Base-by-base conservation (phyloP, 805 yeast genomes). In the Candida jianshihensis region DNA sequence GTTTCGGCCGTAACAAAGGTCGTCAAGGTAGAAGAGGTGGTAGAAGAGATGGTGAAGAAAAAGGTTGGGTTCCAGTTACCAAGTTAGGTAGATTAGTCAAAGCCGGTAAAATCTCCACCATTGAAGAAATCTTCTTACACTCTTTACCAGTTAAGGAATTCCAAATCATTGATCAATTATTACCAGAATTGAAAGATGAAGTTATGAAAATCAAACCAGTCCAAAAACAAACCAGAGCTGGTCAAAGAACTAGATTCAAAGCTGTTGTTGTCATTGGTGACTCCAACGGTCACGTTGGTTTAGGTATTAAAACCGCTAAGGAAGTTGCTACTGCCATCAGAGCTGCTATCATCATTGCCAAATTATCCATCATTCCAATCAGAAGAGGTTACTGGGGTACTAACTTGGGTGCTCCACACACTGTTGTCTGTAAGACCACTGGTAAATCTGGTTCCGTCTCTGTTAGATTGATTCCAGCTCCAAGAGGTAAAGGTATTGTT, bases 381-480 rank as follows among this genome's bases (percentile, higher is more conserved):
- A 90, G 98, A 83, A 88, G 98, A 82, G 98, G 98, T 79, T 92
- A 92, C 92, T 92, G 98, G 98, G 98, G 98, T 75, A 73, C 95
- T 70, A 87, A 88, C 81, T 85, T 92, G 73, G 98, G 98, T 82
- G 83, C 85, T 72, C 98, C 98, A 66, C 98, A 92, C 84, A 85
- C 98, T 56, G 82, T 90, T 66, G 90, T 96, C 63, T 72, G 81
- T 74, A 92, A 92, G 88, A 87, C 89, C 68, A 83, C 97, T 57
- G 98, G 98, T 78, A 92, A 90, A 88, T 92, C 97, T 79, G 98
- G 98, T 82, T 90, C 97, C 72, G 97, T 92, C 65, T 70, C 82
- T 51, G 96, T 90, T 57, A 88, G 98, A 81, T 81, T 92, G 68
- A 89, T 92, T 67, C 98, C 98, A 73, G 98, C 98, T 57, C 97